Base-by-base conservation (phyloP, 805 yeast genomes). In the Isabelozyma heimii region DNA sequence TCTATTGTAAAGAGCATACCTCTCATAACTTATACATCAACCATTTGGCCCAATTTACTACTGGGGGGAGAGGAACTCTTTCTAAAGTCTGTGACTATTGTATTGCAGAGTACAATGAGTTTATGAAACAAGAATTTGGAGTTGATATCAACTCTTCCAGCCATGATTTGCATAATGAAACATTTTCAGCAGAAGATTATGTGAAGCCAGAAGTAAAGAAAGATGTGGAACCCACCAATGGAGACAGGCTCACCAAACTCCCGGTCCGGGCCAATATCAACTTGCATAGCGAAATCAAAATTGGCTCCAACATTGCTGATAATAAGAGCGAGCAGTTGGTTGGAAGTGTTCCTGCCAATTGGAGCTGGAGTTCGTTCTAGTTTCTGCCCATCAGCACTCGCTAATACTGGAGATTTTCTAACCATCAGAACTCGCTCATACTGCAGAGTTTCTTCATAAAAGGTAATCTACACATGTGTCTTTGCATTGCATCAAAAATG, bases 291-390 rank as follows among this genome's bases (percentile, higher is more conserved):
- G 35, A 30, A 30, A 30, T 30, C 8, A 30, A 30, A 30, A 30
- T 5, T 30, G 35, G 35, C n/a, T 30, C 35, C n/a, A 13, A 13
- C 35, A 30, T 30, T 10, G 8, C 35, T 4, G 35, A 30, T 13
- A 30, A 13, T 43, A 81, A 79, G 2, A 70, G 71, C 40, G 82
- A 69, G 15, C 73, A 64, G 47, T 44, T 64, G 40, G 77, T 64
- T 17, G 78, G 77, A n/a, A 67, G 73, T 39, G 76, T 85, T 8
- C 90, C 90, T 12, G 89, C 85, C 14, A 87, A 85, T 61, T 85
- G 91, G 91, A 82, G 81, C 57, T 85, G 91, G 91, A 82, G 87
- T 52, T 84, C 89, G 15, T 85, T 85, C 57, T 85, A 69, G 47
- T 40, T 20, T 15, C 45, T 41, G 35, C 4, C 4, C 24, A 20